Percentiles rank a stretch among this genome's conserved stretches.
Conservation (phyloP, 75 land plant genomes). For the Pinus taeda region DNA sequence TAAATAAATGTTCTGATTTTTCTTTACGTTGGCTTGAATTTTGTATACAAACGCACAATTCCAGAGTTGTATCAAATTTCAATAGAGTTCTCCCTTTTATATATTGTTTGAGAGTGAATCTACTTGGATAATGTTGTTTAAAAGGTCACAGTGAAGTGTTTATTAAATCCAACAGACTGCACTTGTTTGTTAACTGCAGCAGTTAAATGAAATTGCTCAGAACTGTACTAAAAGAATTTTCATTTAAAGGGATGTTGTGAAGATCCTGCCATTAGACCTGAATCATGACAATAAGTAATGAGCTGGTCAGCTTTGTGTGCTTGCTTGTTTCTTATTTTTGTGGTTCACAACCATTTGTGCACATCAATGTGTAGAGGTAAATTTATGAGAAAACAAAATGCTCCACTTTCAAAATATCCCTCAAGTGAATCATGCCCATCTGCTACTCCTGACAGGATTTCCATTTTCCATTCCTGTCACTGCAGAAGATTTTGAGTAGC, state of each 20-base stretch:
- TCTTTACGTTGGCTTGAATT: background rate
- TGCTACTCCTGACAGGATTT: too few relatives aligned
- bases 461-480: too few relatives aligned
- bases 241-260: background rate
- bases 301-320: too few relatives aligned
- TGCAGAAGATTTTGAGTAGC: too few relatives aligned
- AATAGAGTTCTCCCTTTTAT: background rate
- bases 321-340: too few relatives aligned
- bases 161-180: background rate
- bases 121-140: background rate
- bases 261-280: background rate
- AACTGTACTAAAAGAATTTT: background rate
- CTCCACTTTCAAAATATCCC: too few relatives aligned
- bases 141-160: background rate
- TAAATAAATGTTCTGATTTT: background rate
- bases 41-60: background rate
- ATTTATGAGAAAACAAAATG: too few relatives aligned
- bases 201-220: background rate
- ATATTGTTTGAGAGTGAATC: background rate
- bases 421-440: too few relatives aligned
- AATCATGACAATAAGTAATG: background rate
- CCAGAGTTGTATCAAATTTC: background rate
- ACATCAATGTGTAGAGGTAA: too few relatives aligned
- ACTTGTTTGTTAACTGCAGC: background rate
- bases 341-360: too few relatives aligned